Base-by-base conservation (phyloP, 257 asterid species). In the Voacanga thouarsii region DNA sequence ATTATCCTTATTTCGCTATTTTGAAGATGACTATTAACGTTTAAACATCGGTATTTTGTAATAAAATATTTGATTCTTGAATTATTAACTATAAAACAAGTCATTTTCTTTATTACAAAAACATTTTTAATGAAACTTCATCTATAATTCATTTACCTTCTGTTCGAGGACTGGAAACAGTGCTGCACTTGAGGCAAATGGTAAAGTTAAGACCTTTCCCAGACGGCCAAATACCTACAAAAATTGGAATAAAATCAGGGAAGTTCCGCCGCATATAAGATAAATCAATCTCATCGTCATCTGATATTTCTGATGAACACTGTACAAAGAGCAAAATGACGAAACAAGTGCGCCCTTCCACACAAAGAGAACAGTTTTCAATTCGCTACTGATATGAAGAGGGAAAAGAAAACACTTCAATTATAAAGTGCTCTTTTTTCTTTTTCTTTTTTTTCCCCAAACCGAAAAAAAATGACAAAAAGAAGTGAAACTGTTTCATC, bases 161-260 rank as follows among this genome's bases (percentile, higher is more conserved):
- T n/a, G 92, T 82, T 55, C 82, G 90, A 59, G 86, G 85, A 75
- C 79, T 81, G 53, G 91, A 89, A 41, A 88, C 59, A 5, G 94
- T 89, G 69, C 75, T 78, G 79, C 91, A 88, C 26, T 79, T 89
- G 44, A 82, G 85, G 45, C 69, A 71, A 4, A 81, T 75, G 78
- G 60, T 56, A 76, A 77, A 60, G 39, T 68, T 39, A 28, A 30
- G n/a, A 37, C 47, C 33, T 60, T 74, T 79, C 43, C 76, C 74
- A 16, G 56, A 57, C n/a, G 79, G 77, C 84, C 80, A 80, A 72
- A 60, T 60, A 44, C 82, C 94, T 89, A 82, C 77, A 75, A 77
- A 16, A 80, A 41, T 57, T 14, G n/a, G 63, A 57, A 74, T 60
- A 49, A n/a, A 10, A n/a, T 66, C 78, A 61, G 41, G 18, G 19